Evolutionary conservation across 169 alveolate genomes (phyloP), one percentile per base, ranked within the genome.

Genomic region (Besnoitia besnoiti): DNA sequence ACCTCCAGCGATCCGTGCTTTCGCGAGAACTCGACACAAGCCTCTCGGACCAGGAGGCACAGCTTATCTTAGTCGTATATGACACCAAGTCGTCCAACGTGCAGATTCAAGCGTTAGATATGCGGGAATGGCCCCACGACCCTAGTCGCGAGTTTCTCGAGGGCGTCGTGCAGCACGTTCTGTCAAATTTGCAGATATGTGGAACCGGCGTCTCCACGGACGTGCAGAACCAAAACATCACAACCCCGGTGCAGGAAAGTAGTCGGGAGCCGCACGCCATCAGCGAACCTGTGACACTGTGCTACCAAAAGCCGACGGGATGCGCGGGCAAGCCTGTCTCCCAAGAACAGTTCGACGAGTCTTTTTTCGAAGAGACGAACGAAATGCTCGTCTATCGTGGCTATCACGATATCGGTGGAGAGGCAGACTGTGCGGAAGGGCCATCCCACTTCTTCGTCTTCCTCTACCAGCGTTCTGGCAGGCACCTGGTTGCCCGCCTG

Each of bases 101-200:
- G 82, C 39, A 73, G 44, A 14, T 73, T 37, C 82, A 73, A 19
- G n/a, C 82, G 12, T 30, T 73, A n/a, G n/a, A 73, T 27, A n/a
- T 73, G 82, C 82, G 82, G n/a, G 82, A 73, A 37, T 73, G 39
- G 47, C 82, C 82, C 46, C 44, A n/a, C 10, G 16, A 73, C 47
- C 10, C 46, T 16, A 37, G 44, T n/a, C 82, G 47, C 12, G 39
- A n/a, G 82, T 73, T 73, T 73, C 39, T 73, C 82, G 39, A 73
- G 39, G 82, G 82, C 39, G 30, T 73, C 8, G 82, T 73, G 16
- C 39, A 10, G 1, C 82, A 73, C 82, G n/a, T 73, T 42, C n/a
- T 27, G 0, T 73, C 82, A 42, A 73, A 73, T 73, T 30, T 73
- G n/a, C 82, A 73, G 4, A 8, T 73, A 77, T 24, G 30, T 0